Conservation (phyloP, 148 eudicot genomes). For the Rhododendron williamsianum region DNA sequence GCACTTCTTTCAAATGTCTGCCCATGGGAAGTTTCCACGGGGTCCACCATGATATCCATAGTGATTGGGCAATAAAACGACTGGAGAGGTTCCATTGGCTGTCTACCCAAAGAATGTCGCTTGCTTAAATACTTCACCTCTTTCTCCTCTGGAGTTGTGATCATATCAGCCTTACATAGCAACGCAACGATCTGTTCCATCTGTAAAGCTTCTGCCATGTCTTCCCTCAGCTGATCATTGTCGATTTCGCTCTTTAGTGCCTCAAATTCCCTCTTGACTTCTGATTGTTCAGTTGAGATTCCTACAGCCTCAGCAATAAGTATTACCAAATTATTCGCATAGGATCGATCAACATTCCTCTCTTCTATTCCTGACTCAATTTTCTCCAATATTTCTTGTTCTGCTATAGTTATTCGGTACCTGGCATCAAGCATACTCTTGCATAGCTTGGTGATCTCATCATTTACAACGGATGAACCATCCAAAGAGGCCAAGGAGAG, state of each 20-base stretch:
- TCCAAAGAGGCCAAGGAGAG: slow-evolving; percentile 12
- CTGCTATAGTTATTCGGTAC: neutral
- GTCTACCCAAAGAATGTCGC: slow-evolving; percentile 12
- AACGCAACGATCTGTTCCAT: slow-evolving; percentile 8
- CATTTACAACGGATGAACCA: neutral
- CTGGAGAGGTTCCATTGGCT: slow-evolving; percentile 11
- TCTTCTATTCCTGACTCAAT: slow-evolving; percentile 10
- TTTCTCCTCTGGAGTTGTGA: slow-evolving; percentile 10
- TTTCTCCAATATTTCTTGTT: slow-evolving; percentile 12
- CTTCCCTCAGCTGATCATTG: slow-evolving; percentile 3
- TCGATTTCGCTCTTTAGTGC: neutral
- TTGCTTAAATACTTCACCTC: slow-evolving; percentile 7
- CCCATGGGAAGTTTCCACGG: slow-evolving; percentile 13
- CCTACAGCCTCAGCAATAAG: slow-evolving; percentile 10
- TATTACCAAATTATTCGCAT: slow-evolving; percentile 6
- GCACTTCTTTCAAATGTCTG: slow-evolving; percentile 12
- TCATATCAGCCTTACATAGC: slow-evolving; percentile 6
- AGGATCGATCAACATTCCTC: slow-evolving; percentile 15
- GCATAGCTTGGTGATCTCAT: slow-evolving; percentile 6
- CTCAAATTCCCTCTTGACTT: slow-evolving; percentile 13
- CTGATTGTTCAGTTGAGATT: slow-evolving; percentile 6
- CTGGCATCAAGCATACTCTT: slow-evolving; percentile 1
- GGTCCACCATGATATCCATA: slow-evolving; percentile 16
- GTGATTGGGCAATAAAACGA: slow-evolving; percentile 20
- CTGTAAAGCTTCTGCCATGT: neutral